phyloP scores from a whole-genome alignment of 768 basidiomycete genomes.

The Phylloporus arenicola region DNA sequence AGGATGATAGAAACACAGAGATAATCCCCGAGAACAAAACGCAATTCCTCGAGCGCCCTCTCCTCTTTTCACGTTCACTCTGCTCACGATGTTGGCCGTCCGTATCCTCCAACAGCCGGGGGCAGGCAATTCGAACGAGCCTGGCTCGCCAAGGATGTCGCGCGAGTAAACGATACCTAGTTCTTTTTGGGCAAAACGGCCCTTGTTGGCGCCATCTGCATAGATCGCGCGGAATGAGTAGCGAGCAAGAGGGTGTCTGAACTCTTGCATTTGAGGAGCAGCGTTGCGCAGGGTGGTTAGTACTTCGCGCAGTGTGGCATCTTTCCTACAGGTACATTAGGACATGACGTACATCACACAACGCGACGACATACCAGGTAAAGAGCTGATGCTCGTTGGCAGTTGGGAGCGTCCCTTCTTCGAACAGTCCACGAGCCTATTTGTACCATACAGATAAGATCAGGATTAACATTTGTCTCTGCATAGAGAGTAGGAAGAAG shows the following conservation, averaged over 20 bases:
- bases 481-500: constrained; percentile 81
- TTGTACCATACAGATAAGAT: constrained; percentile 83
- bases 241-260: constrained; percentile 75
- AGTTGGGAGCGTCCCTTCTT: constrained; percentile 70
- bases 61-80: constrained; percentile 52
- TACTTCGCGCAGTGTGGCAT: constrained; percentile 75
- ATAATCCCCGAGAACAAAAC: constrained; percentile 78
- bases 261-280: constrained; percentile 63
- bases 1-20: constrained; percentile 69
- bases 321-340: constrained; percentile 50
- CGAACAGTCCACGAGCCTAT: constrained; percentile 87
- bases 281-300: constrained; percentile 70
- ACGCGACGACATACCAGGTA: constrained; percentile 51
- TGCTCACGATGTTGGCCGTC: constrained; percentile 30
- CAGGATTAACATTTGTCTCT: constrained; percentile 74
- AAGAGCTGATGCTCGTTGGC: constrained; percentile 81
- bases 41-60: constrained; percentile 70
- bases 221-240: constrained; percentile 79
- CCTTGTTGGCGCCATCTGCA: constrained; percentile 67
- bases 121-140: constrained; percentile 51
- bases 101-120: constrained; percentile 52
- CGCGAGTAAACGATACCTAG: constrained; percentile 78
- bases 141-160: constrained; percentile 79
- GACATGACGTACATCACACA: not conserved
- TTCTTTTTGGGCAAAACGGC: constrained; percentile 70